Evolutionary conservation across 176 grass and related monocot species (phyloP), one percentile per base, ranked within the genome.

Genomic region (Musa schizocarpa): DNA sequence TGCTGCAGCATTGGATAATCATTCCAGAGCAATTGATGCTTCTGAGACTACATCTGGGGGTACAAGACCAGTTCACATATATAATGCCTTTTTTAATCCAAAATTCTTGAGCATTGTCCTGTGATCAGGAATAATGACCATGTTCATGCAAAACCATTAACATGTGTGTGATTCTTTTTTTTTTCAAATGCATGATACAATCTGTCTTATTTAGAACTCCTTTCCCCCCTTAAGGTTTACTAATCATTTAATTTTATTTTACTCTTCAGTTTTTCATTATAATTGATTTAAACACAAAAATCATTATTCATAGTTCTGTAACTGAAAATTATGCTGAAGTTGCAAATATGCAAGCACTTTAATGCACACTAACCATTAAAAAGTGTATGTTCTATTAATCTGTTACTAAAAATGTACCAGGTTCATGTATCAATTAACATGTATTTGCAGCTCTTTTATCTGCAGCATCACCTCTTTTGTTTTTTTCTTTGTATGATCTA

Each of bases 11-110:
- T 56, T 54, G 52, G 72, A 76, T 76, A 65, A 43, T 43, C 34
- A 53, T 68, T 6, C 57, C 54, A 73, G 75, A 77, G 19, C 50
- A 58, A 61, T 48, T 72, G 63, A 63, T 77, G 50, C 57, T 21
- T 79, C 84, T 79, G 43, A 74, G 79, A 74, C 20, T 84, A 4
- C 13, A 52, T 52, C n/a, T 71, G 71, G 75, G 86, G 81, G 84
- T 90, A 86, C n/a, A 11, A 71, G 4, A 81, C 19, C 76, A 72
- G 54, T 68, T 82, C 65, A 68, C 26, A 27, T 49, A 78, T 71
- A 27, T 80, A 61, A 19, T 76, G 69, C 21, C 8, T 52, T 63
- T 8, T 64, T 48, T 13, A 73, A 19, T 17, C 6, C 69, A 65
- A 26, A 55, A 29, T 55, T 53, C 43, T n/a, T 71, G 56, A 72